Percentiles rank a stretch among this genome's conserved stretches.
phyloP scores from a whole-genome alignment of 257 asterid species.

The Salvia miltiorrhiza region DNA sequence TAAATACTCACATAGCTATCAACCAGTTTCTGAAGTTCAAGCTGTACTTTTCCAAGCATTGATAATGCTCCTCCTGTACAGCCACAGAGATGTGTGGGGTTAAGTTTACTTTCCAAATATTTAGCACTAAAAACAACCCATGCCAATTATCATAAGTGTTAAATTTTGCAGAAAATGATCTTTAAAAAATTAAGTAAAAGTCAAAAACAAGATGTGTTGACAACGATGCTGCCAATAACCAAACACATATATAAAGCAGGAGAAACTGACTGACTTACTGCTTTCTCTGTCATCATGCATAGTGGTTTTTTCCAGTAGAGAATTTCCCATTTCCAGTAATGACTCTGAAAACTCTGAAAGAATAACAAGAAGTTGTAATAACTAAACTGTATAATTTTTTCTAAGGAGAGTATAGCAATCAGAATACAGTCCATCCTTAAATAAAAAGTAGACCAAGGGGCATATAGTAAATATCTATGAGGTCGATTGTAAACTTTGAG shows the following conservation, averaged over 20 bases:
- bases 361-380: conserved; percentile 7
- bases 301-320: conserved; percentile 79
- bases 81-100: conserved; percentile 13
- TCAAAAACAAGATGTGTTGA: not conserved
- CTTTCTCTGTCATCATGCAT: conserved; percentile 63
- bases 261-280: conserved; percentile 42
- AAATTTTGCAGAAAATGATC: not conserved
- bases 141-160: not conserved
- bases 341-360: conserved; percentile 93
- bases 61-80: conserved; percentile 72
- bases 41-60: conserved; percentile 73
- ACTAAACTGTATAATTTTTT: not conserved
- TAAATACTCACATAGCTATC: conserved; percentile 69
- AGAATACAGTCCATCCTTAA: not conserved
- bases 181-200: not conserved
- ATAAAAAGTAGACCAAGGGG: not conserved
- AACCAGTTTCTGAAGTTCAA: conserved; percentile 84
- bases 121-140: conserved; percentile 1
- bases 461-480: conserved; percentile 2
- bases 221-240: not conserved
- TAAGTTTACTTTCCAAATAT: not conserved
- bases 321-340: conserved; percentile 87
- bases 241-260: conserved; percentile 4
- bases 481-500: not conserved
- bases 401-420: not conserved